Base-by-base conservation (phyloP, 805 yeast genomes). In the Wilhelminamyces savonicus region DNA sequence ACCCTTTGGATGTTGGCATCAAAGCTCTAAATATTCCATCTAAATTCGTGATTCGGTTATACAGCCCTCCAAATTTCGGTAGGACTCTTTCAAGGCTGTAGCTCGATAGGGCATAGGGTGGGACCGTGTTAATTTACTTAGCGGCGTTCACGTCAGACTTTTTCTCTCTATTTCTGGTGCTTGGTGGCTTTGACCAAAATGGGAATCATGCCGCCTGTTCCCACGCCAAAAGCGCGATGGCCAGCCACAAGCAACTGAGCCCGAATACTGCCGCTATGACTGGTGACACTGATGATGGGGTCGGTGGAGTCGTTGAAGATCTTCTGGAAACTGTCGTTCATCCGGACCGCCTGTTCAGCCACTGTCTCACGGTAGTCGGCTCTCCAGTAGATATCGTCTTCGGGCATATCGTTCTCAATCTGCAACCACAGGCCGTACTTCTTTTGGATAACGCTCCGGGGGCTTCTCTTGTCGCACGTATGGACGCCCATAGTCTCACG, bases 201-300 rank as follows among this genome's bases (percentile, higher is more conserved):
- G 1, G 79, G 77, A 22, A 73, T 62, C 66, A 74, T 67, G 8
- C 74, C 78, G 6, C 79, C 79, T 1, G 79, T 71, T 8, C 64
- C 66, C 18, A 74, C 56, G 5, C 67, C 55, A 42, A 71, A 72
- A 13, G 54, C 49, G 24, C 76, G 50, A 44, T 73, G 79, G 14
- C 62, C 62, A 31, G 69, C 46, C 2, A 64, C 77, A 37, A 59
- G 39, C 29, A 73, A 51, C 33, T 71, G 68, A 4, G 74, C 62
- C 25, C 71, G 48, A 26, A 72, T 70, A 16, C 70, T 55, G 0
- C 78, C 78, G 13, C 71, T 60, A 42, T 73, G 79, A 17, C 65
- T 56, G 10, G 78, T 71, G n/a, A 71, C 48, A 26, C 65, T 62
- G 28, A 62, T 46, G 22, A 50, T 48, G 4, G 49, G 46, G 17